These are phyloP conservation scores for Globisporangium iwayamae DNA, from an alignment of 352 stramenopile genomes.

Conservation along the genomic window DNA sequence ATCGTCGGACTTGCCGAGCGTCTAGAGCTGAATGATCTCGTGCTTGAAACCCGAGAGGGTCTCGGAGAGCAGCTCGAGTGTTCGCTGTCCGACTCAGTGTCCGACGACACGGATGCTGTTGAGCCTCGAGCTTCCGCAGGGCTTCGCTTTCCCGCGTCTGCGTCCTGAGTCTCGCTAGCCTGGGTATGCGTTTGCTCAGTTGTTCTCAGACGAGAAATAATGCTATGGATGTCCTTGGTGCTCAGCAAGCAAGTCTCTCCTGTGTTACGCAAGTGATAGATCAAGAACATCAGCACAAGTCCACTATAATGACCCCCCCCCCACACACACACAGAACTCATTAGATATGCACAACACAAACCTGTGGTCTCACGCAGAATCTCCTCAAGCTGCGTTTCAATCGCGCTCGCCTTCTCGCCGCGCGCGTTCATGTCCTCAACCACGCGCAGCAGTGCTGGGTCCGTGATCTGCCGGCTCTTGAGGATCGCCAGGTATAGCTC, in stretches of 20 bases:
- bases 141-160: background rate
- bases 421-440: background rate
- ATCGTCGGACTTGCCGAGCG: background rate
- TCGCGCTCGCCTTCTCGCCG: background rate
- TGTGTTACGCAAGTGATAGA: background rate
- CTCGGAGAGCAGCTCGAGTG: background rate
- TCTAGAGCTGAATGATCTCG: background rate
- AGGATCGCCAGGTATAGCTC: background rate
- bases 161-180: background rate
- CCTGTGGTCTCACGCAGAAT: background rate
- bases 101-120: background rate
- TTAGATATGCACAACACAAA: background rate
- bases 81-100: background rate
- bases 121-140: background rate
- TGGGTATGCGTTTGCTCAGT: background rate
- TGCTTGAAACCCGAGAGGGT: conserved; percentile 4
- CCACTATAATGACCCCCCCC: no score
- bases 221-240: background rate
- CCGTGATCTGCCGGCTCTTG: background rate
- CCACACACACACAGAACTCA: background rate
- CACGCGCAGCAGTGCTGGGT: background rate
- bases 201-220: background rate
- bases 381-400: background rate
- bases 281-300: background rate
- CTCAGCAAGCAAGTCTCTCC: background rate